A percentile compares a stretch with the other conserved stretches of the same genome.
phyloP scores from a whole-genome alignment of 805 yeast species.

The Cyberlindnera petersonii region DNA sequence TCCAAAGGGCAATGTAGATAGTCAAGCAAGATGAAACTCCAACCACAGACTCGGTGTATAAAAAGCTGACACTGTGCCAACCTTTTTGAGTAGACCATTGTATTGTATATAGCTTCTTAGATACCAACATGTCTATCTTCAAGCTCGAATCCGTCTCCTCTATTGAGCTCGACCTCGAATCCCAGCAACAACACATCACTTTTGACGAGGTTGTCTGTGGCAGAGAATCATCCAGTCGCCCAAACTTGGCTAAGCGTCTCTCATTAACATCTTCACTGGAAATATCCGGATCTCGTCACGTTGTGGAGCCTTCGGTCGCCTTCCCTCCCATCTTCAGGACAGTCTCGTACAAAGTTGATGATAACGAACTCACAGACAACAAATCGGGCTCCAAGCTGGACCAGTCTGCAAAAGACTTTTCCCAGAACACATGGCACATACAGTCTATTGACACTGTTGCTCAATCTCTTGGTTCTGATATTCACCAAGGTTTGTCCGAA shows the following conservation, averaged over 20 bases:
- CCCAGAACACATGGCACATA: constrained; percentile 31
- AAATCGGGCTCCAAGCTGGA: constrained; percentile 19
- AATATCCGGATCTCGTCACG: constrained; percentile 9
- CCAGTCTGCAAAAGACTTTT: constrained; percentile 24
- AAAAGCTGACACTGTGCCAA: too few species aligned
- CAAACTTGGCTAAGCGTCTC: constrained; percentile 1
- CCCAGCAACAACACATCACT: constrained; percentile 5
- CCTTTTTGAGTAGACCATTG: too few species aligned
- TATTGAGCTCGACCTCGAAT: constrained; percentile 8
- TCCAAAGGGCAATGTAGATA: too few species aligned
- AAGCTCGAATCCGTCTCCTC: constrained; percentile 10
- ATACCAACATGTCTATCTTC: constrained; percentile 1
- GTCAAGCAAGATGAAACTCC: too few species aligned
- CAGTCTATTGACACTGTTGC: constrained; percentile 28
- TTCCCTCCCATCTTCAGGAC: constrained; percentile 38
- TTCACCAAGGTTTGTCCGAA: constrained; percentile 26
- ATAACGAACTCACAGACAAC: constrained; percentile 9
- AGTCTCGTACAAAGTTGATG: constrained; percentile 35
- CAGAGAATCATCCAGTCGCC: not conserved
- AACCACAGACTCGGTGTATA: too few species aligned
- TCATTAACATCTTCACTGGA: constrained; percentile 10
- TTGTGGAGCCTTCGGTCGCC: constrained; percentile 28
- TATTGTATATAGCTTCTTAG: not conserved
- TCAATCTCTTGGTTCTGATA: constrained; percentile 22
- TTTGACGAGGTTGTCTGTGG: constrained; percentile 7